phyloP scores from a whole-genome alignment of 192 early-diverging fungal species.

The Paraglomus brasilianum region DNA sequence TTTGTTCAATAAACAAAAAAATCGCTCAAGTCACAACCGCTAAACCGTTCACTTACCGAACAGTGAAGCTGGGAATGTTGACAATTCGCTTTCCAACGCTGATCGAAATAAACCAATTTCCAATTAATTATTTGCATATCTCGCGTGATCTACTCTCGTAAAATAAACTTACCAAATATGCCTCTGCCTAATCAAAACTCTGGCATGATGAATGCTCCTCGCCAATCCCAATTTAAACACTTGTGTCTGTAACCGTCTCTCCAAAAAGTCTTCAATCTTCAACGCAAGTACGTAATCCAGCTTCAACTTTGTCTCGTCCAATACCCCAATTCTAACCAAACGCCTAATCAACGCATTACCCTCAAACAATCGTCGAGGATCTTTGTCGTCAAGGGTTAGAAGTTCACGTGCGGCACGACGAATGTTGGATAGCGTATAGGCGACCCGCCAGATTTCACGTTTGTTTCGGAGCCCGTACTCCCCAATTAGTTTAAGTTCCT shows the following conservation, averaged over 20 bases:
- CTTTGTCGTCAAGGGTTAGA: conserved; percentile 93
- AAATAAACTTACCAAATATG: conserved; percentile 77
- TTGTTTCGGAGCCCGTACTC: conserved; percentile 98
- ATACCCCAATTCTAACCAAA: conserved; percentile 96
- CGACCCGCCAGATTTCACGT: conserved; percentile 98
- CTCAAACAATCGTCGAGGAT: conserved; percentile 97
- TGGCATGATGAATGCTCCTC: conserved; percentile 98
- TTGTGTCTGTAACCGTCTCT: conserved; percentile 96
- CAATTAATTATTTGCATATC: conserved; percentile 19
- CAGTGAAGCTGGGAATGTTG: conserved; percentile 94
- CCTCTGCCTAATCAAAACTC: conserved; percentile 97
- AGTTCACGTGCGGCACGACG: conserved; percentile 99
- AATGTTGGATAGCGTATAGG: conserved; percentile 96
- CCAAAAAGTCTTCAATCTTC: conserved; percentile 98
- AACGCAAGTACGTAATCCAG: conserved; percentile 98
- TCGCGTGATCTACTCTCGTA: neutral
- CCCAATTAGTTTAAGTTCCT: conserved; percentile 91
- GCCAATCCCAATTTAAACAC: conserved; percentile 97
- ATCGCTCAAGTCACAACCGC: no score
- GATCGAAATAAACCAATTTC: conserved; percentile 31
- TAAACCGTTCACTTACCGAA: conserved; percentile 67
- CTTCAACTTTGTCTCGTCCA: conserved; percentile 96
- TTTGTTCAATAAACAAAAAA: neutral
- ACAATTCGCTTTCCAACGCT: conserved; percentile 96
- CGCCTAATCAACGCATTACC: conserved; percentile 99